Evolutionary conservation across 805 yeast genomes (phyloP).

Genomic region (Candida coleopterorum): DNA sequence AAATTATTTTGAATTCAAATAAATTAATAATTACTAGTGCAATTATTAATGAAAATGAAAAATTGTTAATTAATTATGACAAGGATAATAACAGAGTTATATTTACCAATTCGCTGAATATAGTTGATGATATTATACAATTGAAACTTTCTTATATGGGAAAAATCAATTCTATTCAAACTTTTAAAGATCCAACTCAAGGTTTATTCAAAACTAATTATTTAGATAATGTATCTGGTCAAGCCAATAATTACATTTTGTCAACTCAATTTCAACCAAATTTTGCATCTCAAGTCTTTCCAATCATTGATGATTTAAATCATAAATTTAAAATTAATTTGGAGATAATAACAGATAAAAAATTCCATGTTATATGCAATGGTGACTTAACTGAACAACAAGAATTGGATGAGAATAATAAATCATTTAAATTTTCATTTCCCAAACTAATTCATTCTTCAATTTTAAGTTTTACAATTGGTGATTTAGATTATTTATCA

Average conservation of each 20-base stretch:
- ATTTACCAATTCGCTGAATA: slow-evolving; percentile 11
- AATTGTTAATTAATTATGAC: slow-evolving; percentile 30
- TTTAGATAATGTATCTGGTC: slow-evolving; percentile 45
- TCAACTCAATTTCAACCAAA: slow-evolving; percentile 74
- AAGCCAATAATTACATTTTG: slow-evolving; percentile 46
- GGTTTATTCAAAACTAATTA: slow-evolving; percentile 71
- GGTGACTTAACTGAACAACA: slow-evolving; percentile 13
- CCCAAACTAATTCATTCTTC: slow-evolving; percentile 52
- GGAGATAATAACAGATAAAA: slow-evolving; percentile 39
- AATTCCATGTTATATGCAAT: slow-evolving; percentile 51
- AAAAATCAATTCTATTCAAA: slow-evolving; percentile 43
- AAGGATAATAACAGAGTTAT: slow-evolving; percentile 35
- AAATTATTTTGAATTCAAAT: slow-evolving; percentile 35
- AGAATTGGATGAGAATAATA: slow-evolving; percentile 13
- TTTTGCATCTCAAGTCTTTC: slow-evolving; percentile 59
- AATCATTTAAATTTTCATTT: slow-evolving; percentile 37
- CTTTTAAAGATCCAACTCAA: slow-evolving; percentile 51
- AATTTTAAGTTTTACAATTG: slow-evolving; percentile 62
- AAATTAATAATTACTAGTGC: slow-evolving; percentile 38
- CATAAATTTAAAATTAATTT: slow-evolving; percentile 49
- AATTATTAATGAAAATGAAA: slow-evolving; percentile 14
- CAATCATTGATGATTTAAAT: slow-evolving; percentile 64
- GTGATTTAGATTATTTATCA: slow-evolving; percentile 50
- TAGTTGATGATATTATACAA: background rate
- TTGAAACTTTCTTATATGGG: slow-evolving; percentile 43